Percentiles rank a stretch among this genome's conserved stretches.
Conservation (phyloP, 371 early-diverging fungal species). For the Quaeritorhiza haematococci region DNA sequence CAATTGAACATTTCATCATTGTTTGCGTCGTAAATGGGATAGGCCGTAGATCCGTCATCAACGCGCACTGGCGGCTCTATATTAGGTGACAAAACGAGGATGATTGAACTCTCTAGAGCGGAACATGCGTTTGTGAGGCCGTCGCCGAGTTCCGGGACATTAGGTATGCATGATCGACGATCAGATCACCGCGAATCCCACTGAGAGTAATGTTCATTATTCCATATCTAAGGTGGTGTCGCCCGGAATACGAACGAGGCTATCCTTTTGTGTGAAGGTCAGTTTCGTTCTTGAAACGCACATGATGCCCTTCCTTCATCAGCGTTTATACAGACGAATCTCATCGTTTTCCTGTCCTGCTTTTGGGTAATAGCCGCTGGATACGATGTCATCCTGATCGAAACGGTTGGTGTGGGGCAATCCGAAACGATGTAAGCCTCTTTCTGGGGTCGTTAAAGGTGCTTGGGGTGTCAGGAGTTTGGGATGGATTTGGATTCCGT, state of each 20-base stretch:
- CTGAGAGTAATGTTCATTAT: no score
- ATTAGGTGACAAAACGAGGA: slow-evolving; percentile 75
- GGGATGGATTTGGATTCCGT: neutral
- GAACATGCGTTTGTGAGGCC: slow-evolving; percentile 66
- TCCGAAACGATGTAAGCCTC: slow-evolving; percentile 59
- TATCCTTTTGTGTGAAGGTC: slow-evolving; percentile 70
- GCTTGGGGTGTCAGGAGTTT: neutral
- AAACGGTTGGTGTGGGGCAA: slow-evolving; percentile 82
- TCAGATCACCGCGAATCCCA: neutral
- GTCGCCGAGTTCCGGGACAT: slow-evolving; percentile 62
- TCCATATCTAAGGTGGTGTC: slow-evolving; percentile 49
- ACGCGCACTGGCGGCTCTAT: slow-evolving; percentile 72
- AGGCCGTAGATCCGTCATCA: slow-evolving; percentile 80
- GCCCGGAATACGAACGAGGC: slow-evolving; percentile 74
- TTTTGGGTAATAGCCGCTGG: slow-evolving; percentile 51
- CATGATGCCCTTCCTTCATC: neutral
- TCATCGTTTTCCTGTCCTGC: neutral
- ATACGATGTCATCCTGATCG: slow-evolving; percentile 71
- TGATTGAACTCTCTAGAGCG: slow-evolving; percentile 58
- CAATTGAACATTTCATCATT: neutral
- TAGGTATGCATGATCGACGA: slow-evolving; percentile 35
- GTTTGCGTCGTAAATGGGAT: neutral
- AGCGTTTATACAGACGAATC: neutral
- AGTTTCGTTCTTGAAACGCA: neutral
- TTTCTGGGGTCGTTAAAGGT: neutral